Base-by-base conservation (phyloP, 495 filamentous ascomycete species). In the Penicillium coprophilum region DNA sequence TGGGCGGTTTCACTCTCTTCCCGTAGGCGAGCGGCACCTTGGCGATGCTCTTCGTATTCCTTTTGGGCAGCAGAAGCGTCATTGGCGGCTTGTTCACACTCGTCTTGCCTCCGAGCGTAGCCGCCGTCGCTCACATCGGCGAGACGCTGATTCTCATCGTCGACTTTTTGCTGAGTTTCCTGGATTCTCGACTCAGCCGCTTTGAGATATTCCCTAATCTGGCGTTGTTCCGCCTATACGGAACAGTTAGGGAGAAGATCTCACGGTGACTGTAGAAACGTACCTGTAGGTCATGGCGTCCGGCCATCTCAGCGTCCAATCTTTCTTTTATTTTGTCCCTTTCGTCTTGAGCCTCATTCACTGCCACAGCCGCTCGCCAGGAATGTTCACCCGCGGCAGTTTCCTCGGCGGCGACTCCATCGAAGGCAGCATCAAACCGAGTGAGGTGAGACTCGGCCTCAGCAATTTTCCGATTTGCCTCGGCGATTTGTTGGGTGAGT, bases 351-450 rank as follows among this genome's bases (percentile, higher is more conserved):
- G 76, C 63, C 15, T 76, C 74, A 47, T 77, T 77, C 2, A 85
- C 66, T 36, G 69, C 71, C 19, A 68, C 61, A 44, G 82, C 78
- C 11, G 84, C 81, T 48, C 76, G 68, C 17, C 78, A 72, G 21
- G 85, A 65, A 49, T 79, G 80, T 43, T 82, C 81, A 53, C 80
- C 79, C 5, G 81, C 77, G 32, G 82, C 77, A 59, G 84, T 82
- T 15, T 56, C 57, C 36, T 77, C 73, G 12, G 70, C 60, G 39
- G 85, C 71, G 24, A 74, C 76, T 10, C 72, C 67, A 49, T 74
- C 76, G 60, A 77, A 79, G 12, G 60, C 62, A 13, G 53, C 59
- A 61, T 81, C 77, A 46, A 76, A 77, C 20, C 48, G 62, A 15
- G 56, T 58, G 28, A 77, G 63, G 45, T 64, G 71, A 31, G 72